Base-by-base conservation (phyloP, 140 eudicot species). In the Flaveria floridana region DNA sequence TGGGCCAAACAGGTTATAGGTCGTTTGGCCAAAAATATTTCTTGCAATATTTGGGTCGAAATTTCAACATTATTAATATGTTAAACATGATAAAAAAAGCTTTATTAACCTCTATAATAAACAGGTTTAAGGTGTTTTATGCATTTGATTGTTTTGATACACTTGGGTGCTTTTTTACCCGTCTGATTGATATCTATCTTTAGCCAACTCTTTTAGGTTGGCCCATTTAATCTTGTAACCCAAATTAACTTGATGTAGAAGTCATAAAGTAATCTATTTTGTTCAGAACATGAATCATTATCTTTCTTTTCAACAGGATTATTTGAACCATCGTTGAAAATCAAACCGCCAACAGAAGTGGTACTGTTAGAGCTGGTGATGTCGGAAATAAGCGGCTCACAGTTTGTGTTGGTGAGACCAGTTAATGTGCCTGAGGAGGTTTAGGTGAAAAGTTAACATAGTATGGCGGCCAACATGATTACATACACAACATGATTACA, bases 341-440 rank as follows among this genome's bases (percentile, higher is more conserved):
- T 86, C 71, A 75, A 76, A 76, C 67, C 68, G 55, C 94, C 92
- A 2, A 77, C 56, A 20, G 86, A 85, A 23, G 87, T 88, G 73
- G 83, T 84, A 18, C 81, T 87, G 56, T 53, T 90, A 61, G 99
- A 94, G 89, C 82, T 94, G 87, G 82, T 94, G 80, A 88, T 90
- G 87, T 81, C 90, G 0, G 78, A 80, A 73, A 79, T 85, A 79
- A 83, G 83, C 1, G 76, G 80, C 18, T 80, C 88, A 16, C 76
- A 44, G 74, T 94, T 90, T 81, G 96, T 96, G 15, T 81, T 90
- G 78, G 96, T 79, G 55, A 88, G 96, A 79, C 93, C 92, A 1
- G 72, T 78, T 55, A 80, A 79, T 8, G 75, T 77, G 58, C 55
- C 72, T 0, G 28, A 57, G 50, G 42, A 21, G 8, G 44, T 59